phyloP scores from a whole-genome alignment of 805 yeast genomes.

The Cyberlindnera suaveolens region DNA sequence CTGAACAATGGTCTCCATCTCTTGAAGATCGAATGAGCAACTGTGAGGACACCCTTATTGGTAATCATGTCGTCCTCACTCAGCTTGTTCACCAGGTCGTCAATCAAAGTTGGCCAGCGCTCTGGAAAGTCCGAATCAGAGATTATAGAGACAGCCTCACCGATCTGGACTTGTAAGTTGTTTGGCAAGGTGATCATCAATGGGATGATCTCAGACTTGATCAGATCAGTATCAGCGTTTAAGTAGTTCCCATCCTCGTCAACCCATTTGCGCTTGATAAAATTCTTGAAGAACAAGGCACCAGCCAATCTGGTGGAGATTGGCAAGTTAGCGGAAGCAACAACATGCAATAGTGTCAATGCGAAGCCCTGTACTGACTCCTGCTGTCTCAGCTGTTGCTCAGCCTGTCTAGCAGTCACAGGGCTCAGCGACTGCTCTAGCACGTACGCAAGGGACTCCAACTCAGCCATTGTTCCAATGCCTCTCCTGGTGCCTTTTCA shows the following conservation, averaged over 20 bases:
- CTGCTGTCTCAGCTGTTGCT: constrained; percentile 50
- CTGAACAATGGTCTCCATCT: constrained; percentile 95
- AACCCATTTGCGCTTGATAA: constrained; percentile 80
- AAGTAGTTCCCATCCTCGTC: constrained; percentile 82
- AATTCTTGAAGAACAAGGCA: constrained; percentile 84
- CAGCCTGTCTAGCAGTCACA: constrained; percentile 60
- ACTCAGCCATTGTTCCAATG: constrained; percentile 26
- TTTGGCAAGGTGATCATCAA: constrained; percentile 80
- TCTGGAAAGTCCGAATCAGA: constrained; percentile 97
- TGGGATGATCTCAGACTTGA: constrained; percentile 75
- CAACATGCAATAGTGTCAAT: constrained; percentile 65
- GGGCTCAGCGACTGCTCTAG: constrained; percentile 64
- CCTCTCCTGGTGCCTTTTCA: too few species aligned
- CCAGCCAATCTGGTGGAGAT: constrained; percentile 73
- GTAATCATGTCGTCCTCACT: constrained; percentile 58
- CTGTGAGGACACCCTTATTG: constrained; percentile 81
- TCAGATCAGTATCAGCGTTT: constrained; percentile 60
- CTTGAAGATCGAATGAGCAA: constrained; percentile 92
- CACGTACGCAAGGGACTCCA: constrained; percentile 46
- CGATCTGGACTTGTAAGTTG: constrained; percentile 83
- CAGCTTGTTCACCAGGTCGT: constrained; percentile 64
- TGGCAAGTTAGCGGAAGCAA: constrained; percentile 53
- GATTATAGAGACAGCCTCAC: constrained; percentile 86
- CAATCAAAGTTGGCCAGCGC: constrained; percentile 74
- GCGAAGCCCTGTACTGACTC: constrained; percentile 75